Base-by-base conservation (phyloP, 768 basidiomycete genomes). In the Boletus pseudopeckii region DNA sequence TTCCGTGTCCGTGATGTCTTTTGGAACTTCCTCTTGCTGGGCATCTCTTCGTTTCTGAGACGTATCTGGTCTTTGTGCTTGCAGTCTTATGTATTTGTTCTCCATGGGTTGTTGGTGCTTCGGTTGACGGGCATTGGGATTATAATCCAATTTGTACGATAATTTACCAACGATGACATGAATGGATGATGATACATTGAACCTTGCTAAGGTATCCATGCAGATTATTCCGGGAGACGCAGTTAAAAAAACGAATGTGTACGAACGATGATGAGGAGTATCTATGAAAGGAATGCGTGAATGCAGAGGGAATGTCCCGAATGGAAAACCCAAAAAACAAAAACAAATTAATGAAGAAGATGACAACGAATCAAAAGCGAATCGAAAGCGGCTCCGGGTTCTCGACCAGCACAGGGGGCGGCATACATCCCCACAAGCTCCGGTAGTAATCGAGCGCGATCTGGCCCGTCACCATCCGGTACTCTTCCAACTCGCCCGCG, bases 401-500 rank as follows among this genome's bases (percentile, higher is more conserved):
- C 42, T 53, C 45, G n/a, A 36, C 48, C n/a, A 67, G 33, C 11
- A 36, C 45, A 30, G 41, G 26, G 7, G 56, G 34, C 2, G 67
- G 64, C 22, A 7, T 32, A 24, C 53, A 54, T 3, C 64, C 68
- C 71, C 71, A 72, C 41, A 69, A 54, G 17, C 36, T 56, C 39
- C 56, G 56, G 48, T 69, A 71, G 28, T 59, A 55, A 4, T 46
- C 48, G 24, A 57, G 36, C n/a, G 56, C 59, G 39, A 61, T 50
- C 8, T 51, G 18, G 18, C 8, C 32, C 4, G 59, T 48, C 39
- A 64, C 52, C 2, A 47, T 49, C 11, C 52, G 45, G 45, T 49
- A 64, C 13, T 42, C 55, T 39, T 72, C 66, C 28, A 70, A 42
- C 45, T 72, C 66, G 33, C 67, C 70, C 5, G 61, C 47, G 9